Conservation (phyloP, 2,329 filamentous ascomycete species). For the Pseudogymnoascus sp. region DNA sequence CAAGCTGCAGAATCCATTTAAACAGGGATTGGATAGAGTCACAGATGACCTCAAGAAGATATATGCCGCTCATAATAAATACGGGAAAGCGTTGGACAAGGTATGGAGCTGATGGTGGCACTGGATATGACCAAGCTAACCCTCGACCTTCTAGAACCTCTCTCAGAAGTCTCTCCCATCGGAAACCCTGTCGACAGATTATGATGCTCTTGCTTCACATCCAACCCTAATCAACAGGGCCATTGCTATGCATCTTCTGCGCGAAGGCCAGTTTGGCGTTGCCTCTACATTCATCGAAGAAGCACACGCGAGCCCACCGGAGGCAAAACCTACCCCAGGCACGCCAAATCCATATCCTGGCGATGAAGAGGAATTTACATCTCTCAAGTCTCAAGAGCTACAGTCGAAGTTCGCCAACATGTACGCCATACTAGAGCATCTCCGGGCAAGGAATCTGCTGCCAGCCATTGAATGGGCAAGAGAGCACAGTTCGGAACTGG, state of each 20-base stretch:
- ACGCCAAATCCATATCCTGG: slow-evolving; percentile 28
- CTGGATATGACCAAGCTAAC: neutral
- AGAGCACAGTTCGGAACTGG: slow-evolving; percentile 61
- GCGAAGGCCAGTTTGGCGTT: slow-evolving; percentile 87
- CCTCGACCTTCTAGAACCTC: neutral
- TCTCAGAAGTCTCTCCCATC: slow-evolving; percentile 6
- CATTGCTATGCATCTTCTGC: slow-evolving; percentile 91
- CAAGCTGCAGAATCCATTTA: slow-evolving; percentile 79
- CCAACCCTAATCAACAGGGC: slow-evolving; percentile 79
- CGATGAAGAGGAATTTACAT: slow-evolving; percentile 39
- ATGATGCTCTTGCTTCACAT: slow-evolving; percentile 72
- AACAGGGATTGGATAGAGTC: slow-evolving; percentile 70
- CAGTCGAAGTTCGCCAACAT: slow-evolving; percentile 78
- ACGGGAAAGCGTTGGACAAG: slow-evolving; percentile 78
- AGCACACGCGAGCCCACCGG: slow-evolving; percentile 41
- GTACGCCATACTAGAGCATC: slow-evolving; percentile 78
- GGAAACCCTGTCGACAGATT: slow-evolving; percentile 66
- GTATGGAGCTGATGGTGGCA: slow-evolving; percentile 35
- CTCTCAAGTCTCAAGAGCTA: slow-evolving; percentile 59
- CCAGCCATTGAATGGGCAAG: slow-evolving; percentile 86
- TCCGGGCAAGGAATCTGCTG: slow-evolving; percentile 66
- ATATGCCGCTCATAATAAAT: slow-evolving; percentile 73
- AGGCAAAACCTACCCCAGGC: slow-evolving; percentile 29
- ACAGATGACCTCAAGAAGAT: slow-evolving; percentile 77
- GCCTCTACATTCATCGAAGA: slow-evolving; percentile 80